Evolutionary conservation across 768 basidiomycete genomes (phyloP).

Genomic region (Cystofilobasidium ferigula): DNA sequence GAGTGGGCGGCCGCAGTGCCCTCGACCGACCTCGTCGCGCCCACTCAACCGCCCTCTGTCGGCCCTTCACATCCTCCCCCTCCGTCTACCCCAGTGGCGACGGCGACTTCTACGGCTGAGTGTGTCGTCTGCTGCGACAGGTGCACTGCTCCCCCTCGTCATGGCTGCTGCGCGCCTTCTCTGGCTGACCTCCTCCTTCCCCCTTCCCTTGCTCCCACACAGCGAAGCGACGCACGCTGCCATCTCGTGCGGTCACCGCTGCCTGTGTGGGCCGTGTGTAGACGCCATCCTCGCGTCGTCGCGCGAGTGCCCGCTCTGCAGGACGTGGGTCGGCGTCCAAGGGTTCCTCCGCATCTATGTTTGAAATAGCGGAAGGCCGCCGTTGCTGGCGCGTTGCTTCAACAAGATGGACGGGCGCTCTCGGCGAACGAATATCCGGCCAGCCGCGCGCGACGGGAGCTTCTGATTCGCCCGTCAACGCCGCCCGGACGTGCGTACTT

Average conservation of each 20-base stretch:
- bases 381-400: no score
- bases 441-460: no score
- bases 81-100: not conserved
- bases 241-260: conserved; percentile 19
- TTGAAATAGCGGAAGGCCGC: no score
- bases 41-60: not conserved
- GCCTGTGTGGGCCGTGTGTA: conserved; percentile 10
- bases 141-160: not conserved
- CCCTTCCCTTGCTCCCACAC: not conserved
- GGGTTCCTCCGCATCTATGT: not conserved
- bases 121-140: conserved; percentile 23
- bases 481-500: no score
- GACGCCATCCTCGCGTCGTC: conserved; percentile 2
- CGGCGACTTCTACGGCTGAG: not conserved
- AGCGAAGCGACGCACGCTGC: conserved; percentile 17
- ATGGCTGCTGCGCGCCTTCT: not conserved
- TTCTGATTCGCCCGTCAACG: no score
- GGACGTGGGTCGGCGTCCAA: not conserved
- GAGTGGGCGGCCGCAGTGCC: not conserved
- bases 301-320: conserved; percentile 19
- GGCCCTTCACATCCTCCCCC: not conserved
- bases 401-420: no score
- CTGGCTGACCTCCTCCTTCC: no score
- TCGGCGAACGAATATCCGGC: no score
- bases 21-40: not conserved